Base-by-base conservation (phyloP, 2,329 filamentous ascomycete species). In the Pseudogymnoascus sp. region DNA sequence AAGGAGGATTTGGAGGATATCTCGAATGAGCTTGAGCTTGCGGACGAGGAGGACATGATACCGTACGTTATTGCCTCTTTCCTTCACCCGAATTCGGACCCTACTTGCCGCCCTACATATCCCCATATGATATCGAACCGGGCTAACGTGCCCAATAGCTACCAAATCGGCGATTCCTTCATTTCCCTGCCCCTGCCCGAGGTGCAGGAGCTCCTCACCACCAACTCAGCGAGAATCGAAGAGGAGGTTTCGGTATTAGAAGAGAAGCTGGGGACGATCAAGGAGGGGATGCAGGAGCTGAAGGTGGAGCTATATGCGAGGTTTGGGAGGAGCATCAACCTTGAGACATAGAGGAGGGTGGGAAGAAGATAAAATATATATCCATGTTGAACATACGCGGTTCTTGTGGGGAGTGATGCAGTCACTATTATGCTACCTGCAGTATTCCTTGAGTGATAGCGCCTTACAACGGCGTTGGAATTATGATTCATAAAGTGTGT, bases 1-100 rank as follows among this genome's bases (percentile, higher is more conserved):
- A 97, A 97, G 78, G 95, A 99, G 77, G 95, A 97, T 73, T 84
- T 97, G 3, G 93, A 97, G 74, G 95, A 99, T 75, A 84, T 99
- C 62, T 89, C 88, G 1, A 90, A 83, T 62, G 95, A 99, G 75
- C 82, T 99, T 56, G 95, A 99, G 77, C 85, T 99, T 16, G 91
- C 91, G 61, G 93, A 97, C 75, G 95, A 99, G 75, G 93, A 97
- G 70, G 92, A 96, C 62, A 87, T 89, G 72, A 87, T 99, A 21
- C 93, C 91, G 90, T 97, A 83, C 75, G 88, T 79, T 23, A 25
- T 1, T 60, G 18, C 9, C 23, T 36, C 40, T 40, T 9, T 9
- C 23, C n/a, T 6, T 5, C 2, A 6, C 28, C n/a, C 34, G 16
- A 18, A 36, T 5, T 56, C 1, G 5, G 9, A 16, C 18, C 12